A percentile compares a stretch with the other conserved stretches of the same genome.
These are phyloP conservation scores for Orbilia quercus DNA, from an alignment of 2,329 filamentous ascomycete genomes.

Conservation along the genomic window DNA sequence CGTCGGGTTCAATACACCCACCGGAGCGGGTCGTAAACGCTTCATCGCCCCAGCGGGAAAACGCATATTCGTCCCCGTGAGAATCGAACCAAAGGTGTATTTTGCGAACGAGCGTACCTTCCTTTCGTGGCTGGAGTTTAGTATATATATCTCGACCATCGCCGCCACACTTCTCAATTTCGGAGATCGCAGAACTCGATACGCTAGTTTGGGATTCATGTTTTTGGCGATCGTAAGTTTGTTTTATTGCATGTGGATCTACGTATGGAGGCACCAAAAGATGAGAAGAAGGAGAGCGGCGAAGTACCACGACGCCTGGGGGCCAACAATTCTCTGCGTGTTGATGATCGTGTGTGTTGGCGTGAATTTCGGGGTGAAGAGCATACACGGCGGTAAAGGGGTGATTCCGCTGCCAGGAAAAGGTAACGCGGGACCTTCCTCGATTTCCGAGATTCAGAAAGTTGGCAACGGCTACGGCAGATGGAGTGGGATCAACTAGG, in stretches of 20 bases:
- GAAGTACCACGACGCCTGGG: conserved; percentile 89
- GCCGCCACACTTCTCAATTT: conserved; percentile 87
- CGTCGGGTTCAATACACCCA: conserved; percentile 50
- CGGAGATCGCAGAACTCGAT: conserved; percentile 68
- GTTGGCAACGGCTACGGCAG: conserved; percentile 41
- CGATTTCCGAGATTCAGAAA: background rate
- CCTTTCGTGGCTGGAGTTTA: conserved; percentile 96
- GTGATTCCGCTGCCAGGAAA: conserved; percentile 40
- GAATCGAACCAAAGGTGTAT: conserved; percentile 97
- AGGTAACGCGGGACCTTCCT: conserved; percentile 2
- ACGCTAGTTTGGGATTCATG: conserved; percentile 76
- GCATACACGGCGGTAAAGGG: conserved; percentile 45
- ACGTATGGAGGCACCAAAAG: conserved; percentile 85
- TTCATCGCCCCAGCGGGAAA: conserved; percentile 71
- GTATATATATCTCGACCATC: conserved; percentile 90
- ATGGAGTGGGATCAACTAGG: conserved; percentile 49
- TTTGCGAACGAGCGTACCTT: conserved; percentile 97
- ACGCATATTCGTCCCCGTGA: conserved; percentile 86
- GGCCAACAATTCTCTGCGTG: conserved; percentile 79
- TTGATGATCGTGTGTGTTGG: conserved; percentile 78
- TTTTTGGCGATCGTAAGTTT: conserved; percentile 80
- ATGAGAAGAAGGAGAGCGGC: conserved; percentile 87
- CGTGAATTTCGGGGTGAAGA: conserved; percentile 78
- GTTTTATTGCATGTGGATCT: conserved; percentile 84
- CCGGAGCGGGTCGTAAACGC: conserved; percentile 60